phyloP scores from a whole-genome alignment of 2,329 filamentous ascomycete species.

The Ophiognomonia clavigignenti-juglandacearum region DNA sequence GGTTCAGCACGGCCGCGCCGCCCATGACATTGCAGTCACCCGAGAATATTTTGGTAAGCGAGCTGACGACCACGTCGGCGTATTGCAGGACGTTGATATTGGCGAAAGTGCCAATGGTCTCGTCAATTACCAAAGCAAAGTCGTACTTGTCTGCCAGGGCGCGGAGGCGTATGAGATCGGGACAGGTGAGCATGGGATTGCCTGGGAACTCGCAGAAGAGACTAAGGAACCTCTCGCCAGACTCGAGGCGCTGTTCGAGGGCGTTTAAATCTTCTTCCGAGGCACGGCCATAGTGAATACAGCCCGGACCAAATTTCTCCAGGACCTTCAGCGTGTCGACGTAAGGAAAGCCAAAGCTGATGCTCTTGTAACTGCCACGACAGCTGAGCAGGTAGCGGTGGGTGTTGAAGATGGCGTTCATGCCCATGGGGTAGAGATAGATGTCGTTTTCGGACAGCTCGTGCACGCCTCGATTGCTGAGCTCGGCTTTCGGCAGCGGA shows the following conservation, averaged over 20 bases:
- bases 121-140: slow-evolving; percentile 88
- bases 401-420: slow-evolving; percentile 91
- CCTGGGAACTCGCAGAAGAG: slow-evolving; percentile 95
- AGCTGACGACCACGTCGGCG: slow-evolving; percentile 89
- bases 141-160: slow-evolving; percentile 74
- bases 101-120: slow-evolving; percentile 94
- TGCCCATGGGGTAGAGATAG: slow-evolving; percentile 82
- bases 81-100: slow-evolving; percentile 90
- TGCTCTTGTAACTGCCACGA: slow-evolving; percentile 64
- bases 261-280: slow-evolving; percentile 76
- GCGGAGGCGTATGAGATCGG: slow-evolving; percentile 79
- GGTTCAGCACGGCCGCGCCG: slow-evolving; percentile 64
- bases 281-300: slow-evolving; percentile 80
- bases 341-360: slow-evolving; percentile 96
- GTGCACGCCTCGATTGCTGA: slow-evolving; percentile 50
- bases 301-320: slow-evolving; percentile 89
- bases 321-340: slow-evolving; percentile 94
- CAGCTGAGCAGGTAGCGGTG: slow-evolving; percentile 69
- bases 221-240: slow-evolving; percentile 72
- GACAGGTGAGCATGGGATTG: slow-evolving; percentile 82
- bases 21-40: slow-evolving; percentile 99
- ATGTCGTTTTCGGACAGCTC: slow-evolving; percentile 81
- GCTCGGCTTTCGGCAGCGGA: slow-evolving; percentile 41
- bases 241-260: slow-evolving; percentile 64
- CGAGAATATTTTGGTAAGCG: slow-evolving; percentile 93